Percentiles rank a stretch among this genome's conserved stretches.
phyloP scores from a whole-genome alignment of 129 eudicot species.

The Artemisia argyi region DNA sequence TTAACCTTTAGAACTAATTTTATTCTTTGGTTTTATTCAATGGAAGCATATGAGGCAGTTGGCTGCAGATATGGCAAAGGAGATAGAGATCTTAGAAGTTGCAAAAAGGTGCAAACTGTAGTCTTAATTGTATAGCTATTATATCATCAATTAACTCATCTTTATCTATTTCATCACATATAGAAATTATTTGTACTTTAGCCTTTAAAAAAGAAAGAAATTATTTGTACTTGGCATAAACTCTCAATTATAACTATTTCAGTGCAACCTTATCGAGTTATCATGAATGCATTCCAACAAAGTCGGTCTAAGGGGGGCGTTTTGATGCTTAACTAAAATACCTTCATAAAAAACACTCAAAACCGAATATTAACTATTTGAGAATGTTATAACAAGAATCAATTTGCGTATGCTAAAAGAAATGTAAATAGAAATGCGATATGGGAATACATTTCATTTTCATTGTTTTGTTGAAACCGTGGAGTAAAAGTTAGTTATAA shows the following conservation, averaged over 20 bases:
- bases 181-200: background rate
- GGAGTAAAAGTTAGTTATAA: no score
- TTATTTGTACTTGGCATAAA: background rate
- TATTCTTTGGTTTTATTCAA: background rate
- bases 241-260: background rate
- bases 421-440: no score
- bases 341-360: background rate
- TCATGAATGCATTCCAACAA: background rate
- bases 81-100: conserved; percentile 72
- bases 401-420: no score
- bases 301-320: background rate
- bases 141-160: no score
- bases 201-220: no score
- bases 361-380: no score
- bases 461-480: no score
- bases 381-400: no score
- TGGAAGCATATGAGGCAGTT: conserved; percentile 69
- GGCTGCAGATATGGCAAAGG: conserved; percentile 65
- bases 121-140: no score
- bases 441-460: no score
- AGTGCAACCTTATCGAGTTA: background rate
- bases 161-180: no score
- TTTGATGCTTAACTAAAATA: no score
- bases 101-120: conserved; percentile 53
- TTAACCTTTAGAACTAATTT: background rate